Conservation (phyloP, 164 flowering plant genomes). For the Stephania cephalantha region DNA sequence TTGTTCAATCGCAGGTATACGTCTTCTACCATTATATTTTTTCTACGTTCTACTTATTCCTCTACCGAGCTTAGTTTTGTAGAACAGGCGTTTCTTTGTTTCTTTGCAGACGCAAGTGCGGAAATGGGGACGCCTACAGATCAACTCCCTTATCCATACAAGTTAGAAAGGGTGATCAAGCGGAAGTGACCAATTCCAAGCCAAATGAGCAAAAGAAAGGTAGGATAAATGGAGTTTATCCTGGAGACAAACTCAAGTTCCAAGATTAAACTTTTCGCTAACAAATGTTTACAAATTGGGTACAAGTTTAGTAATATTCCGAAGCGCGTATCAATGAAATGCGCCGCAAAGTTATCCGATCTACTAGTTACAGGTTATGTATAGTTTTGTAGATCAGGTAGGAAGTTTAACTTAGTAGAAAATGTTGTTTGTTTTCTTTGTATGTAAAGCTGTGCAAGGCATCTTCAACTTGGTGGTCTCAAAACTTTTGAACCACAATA, state of each 20-base stretch:
- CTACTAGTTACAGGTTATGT: too few species aligned
- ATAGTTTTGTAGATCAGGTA: too few species aligned
- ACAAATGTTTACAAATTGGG: background rate
- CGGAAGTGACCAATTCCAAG: constrained; percentile 1
- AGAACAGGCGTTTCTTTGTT: background rate
- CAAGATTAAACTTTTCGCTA: background rate
- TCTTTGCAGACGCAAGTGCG: constrained; percentile 19
- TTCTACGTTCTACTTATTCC: background rate
- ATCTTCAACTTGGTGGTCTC: too few species aligned
- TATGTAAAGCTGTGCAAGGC: too few species aligned
- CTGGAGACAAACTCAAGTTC: constrained; percentile 25
- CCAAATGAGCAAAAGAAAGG: constrained; percentile 10
- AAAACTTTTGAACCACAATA: too few species aligned
- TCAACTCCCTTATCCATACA: constrained; percentile 10
- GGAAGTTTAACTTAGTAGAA: too few species aligned
- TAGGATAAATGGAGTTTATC: constrained; percentile 20
- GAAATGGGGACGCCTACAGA: constrained; percentile 11
- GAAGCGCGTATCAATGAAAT: background rate
- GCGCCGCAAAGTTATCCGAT: too few species aligned
- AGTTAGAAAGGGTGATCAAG: constrained; percentile 5
- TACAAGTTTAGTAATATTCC: background rate
- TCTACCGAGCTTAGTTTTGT: background rate
- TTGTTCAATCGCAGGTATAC: constrained; percentile 38
- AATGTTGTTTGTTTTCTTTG: too few species aligned
- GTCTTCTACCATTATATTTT: constrained; percentile 1